Evolutionary conservation across 495 filamentous ascomycete species (phyloP), one percentile per base, ranked within the genome.

Genomic region (Glonium stellatum): DNA sequence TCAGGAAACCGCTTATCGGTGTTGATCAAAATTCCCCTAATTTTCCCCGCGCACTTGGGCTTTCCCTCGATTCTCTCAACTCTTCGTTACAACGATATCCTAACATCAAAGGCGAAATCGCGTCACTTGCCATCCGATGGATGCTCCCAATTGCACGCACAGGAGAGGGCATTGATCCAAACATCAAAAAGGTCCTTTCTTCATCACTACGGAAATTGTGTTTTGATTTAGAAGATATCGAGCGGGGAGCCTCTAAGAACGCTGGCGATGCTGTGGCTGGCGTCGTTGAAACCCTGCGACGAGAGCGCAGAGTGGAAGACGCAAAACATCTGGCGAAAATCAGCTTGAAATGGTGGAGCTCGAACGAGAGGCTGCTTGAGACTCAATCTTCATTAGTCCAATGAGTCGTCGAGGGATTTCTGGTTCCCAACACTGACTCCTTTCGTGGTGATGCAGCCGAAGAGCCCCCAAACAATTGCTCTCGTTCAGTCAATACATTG

Each of bases 41-140:
- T 4, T 96, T 96, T 75, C 90, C 92, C 1, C 75, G 76, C 52
- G 84, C 84, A 34, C 69, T 98, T 41, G 80, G 83, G 39, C 76
- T 77, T 54, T 79, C 83, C 12, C 76, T 97, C 25, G 75, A 78
- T 2, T 75, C 81, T 36, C 73, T 97, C 63, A 77, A 70, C 21
- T n/a, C 61, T 36, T 51, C 69, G 18, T 54, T 67, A 3, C 5
- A 63, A 36, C 34, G 63, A 10, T 21, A 44, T 25, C 55, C 67
- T 5, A 21, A 58, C 1, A 22, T 37, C 3, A 62, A 60, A 34
- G 46, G 27, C 12, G 62, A 53, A 23, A 35, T 71, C 2, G 57
- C 59, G 13, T 46, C 62, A 51, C 15, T 36, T 10, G 65, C 63
- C n/a, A 55, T 70, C 18, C 58, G 49, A 5, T 50, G 55, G 22